Evolutionary conservation across 176 grass and related monocot genomes (phyloP).

Genomic region (Phoenix roebelenii): DNA sequence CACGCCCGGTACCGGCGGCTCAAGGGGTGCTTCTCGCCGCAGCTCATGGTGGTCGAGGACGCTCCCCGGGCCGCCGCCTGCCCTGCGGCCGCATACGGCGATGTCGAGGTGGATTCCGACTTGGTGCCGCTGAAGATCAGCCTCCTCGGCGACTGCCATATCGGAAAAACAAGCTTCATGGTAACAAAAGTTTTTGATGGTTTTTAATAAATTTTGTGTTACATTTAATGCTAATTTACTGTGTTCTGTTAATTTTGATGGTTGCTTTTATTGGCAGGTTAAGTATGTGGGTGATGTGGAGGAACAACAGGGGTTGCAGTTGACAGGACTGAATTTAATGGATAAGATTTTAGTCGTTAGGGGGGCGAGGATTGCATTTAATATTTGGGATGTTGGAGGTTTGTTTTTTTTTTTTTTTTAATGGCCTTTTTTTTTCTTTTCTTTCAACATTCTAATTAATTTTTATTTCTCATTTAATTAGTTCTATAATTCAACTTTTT

Average conservation of each 20-base stretch:
- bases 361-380: constrained; percentile 67
- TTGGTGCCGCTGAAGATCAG: constrained; percentile 80
- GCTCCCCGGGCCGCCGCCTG: too few relatives aligned
- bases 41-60: not conserved
- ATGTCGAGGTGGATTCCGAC: constrained; percentile 21
- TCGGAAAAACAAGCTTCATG: constrained; percentile 99
- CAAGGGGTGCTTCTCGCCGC: not conserved
- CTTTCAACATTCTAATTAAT: too few relatives aligned
- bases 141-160: constrained; percentile 80
- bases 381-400: constrained; percentile 96
- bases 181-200: constrained; percentile 15
- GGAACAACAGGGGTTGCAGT: constrained; percentile 71
- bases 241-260: not conserved
- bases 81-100: not conserved
- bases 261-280: constrained; percentile 21
- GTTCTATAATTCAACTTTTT: too few relatives aligned
- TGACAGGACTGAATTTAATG: constrained; percentile 91
- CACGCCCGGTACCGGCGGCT: constrained; percentile 41
- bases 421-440: too few relatives aligned
- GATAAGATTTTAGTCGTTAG: constrained; percentile 68
- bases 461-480: too few relatives aligned
- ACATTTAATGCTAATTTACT: too few relatives aligned
- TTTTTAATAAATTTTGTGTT: not conserved
- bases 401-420: too few relatives aligned
- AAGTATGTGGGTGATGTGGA: constrained; percentile 82